Evolutionary conservation across 768 basidiomycete species (phyloP).

Genomic region (Kwoniella sp.): DNA sequence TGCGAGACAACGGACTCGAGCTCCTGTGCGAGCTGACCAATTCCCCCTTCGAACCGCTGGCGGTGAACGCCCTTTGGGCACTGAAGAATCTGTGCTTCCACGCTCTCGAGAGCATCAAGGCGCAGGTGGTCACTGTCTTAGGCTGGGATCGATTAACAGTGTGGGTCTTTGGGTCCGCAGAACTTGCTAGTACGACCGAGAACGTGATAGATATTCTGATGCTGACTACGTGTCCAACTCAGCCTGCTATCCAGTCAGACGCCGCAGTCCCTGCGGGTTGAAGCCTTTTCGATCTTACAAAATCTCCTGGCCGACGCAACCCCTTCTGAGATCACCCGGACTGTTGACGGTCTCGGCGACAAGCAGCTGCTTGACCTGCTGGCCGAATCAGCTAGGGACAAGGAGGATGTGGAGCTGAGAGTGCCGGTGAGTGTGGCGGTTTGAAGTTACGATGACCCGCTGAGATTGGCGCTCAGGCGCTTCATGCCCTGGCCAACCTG

Average conservation of each 20-base stretch:
- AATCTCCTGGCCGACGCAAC: conserved; percentile 37
- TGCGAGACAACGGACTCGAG: conserved; percentile 65
- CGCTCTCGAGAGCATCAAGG: conserved; percentile 60
- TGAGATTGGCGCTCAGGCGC: conserved; percentile 11
- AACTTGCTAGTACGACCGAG: not conserved
- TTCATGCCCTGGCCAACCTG: conserved; percentile 34
- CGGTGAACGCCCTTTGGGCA: conserved; percentile 75
- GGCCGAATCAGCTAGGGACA: conserved; percentile 11
- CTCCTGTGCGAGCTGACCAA: conserved; percentile 61
- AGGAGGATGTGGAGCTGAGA: conserved; percentile 19
- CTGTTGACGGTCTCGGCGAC: conserved; percentile 28
- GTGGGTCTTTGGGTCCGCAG: conserved; percentile 52
- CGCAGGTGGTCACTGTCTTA: conserved; percentile 62
- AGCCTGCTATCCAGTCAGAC: conserved; percentile 11
- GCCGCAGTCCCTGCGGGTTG: conserved; percentile 17
- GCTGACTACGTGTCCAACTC: not conserved
- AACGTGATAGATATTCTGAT: too few relatives aligned
- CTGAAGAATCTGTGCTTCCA: conserved; percentile 76
- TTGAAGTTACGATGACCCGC: too few relatives aligned
- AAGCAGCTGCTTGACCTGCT: conserved; percentile 23
- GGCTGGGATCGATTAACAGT: conserved; percentile 62
- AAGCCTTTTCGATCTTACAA: conserved; percentile 33
- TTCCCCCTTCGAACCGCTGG: conserved; percentile 58
- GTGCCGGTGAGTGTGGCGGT: conserved; percentile 21
- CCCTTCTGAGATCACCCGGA: conserved; percentile 22